phyloP scores from a whole-genome alignment of 176 grass and related monocot genomes.

The Bonia amplexicaulis region DNA sequence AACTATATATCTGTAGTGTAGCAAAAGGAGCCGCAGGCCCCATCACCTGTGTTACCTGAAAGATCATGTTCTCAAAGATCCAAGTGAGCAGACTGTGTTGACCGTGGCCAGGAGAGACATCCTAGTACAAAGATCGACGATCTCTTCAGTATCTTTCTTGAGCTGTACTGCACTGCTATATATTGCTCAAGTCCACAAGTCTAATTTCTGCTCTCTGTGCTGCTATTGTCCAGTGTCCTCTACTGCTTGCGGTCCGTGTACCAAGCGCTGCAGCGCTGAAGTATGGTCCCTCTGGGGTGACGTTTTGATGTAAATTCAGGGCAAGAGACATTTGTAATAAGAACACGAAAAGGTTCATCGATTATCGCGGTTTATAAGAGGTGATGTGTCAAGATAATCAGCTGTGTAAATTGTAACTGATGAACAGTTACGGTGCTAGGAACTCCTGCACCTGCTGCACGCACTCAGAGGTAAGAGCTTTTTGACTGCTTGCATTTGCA shows the following conservation, averaged over 20 bases:
- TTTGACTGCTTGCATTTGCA: not conserved
- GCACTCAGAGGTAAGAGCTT: not conserved
- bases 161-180: not conserved
- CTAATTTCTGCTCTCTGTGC: not conserved
- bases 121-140: not conserved
- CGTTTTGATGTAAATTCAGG: not conserved
- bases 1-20: not conserved
- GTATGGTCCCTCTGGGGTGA: not conserved
- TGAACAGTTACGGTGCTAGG: not conserved
- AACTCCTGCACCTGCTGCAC: not conserved
- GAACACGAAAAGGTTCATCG: not conserved
- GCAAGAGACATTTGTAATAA: not conserved
- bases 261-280: not conserved
- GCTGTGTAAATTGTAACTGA: not conserved
- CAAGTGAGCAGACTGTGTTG: not conserved
- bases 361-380: not conserved
- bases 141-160: not conserved
- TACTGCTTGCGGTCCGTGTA: not conserved
- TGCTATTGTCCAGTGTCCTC: not conserved
- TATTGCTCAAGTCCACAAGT: not conserved
- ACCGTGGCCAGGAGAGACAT: not conserved
- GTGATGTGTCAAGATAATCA: not conserved
- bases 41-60: not conserved
- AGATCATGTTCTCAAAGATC: not conserved
- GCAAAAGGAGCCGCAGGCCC: not conserved